Evolutionary conservation across 805 yeast species (phyloP), one percentile per base, ranked within the genome.

Genomic region (Huiozyma sinensis): DNA sequence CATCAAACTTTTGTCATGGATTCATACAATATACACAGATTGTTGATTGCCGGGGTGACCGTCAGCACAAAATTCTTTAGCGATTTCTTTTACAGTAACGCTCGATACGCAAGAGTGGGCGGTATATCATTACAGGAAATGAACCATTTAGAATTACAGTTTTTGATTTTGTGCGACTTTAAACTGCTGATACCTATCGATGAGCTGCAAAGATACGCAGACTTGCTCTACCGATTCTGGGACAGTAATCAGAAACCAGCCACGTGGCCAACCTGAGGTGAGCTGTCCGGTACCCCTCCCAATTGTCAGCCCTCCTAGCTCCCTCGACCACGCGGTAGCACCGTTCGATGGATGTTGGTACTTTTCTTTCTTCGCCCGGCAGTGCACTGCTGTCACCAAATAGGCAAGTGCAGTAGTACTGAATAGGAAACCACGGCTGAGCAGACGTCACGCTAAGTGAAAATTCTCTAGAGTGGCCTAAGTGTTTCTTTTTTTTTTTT

Each of bases 71-170:
- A 90, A 67, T 89, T 89, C 61, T 88, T 88, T 64, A 80, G 89
- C 54, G 97, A 89, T 64, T 85, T 88, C 40, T 89, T 89, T 57
- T 89, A 89, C 71, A 89, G 90, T 59, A 89, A 89, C 62, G 80
- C 92, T 41, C 73, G 97, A 50, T 89, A 89, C 63, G 95, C 97
- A 9, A 84, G 89, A 61, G 92, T 89, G 34, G 97, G 97, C 4
- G 97, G 97, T 0, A 71, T 89, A 44, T 95, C 96, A 6, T 70
- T 88, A 45, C 95, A 86, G 44, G 98, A 90, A 61, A 71, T 90
- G 57, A 92, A 92, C 59, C 89, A 84, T 63, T 69, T 90, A 52
- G 98, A 90, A 63, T 67, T 90, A 38, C 96, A 89, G 60, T 89
- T 90, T 60, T 66, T 90, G 53, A 63, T 89, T 39, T 68, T 90